Conservation (phyloP, 495 filamentous ascomycete species). For the Letharia lupina region DNA sequence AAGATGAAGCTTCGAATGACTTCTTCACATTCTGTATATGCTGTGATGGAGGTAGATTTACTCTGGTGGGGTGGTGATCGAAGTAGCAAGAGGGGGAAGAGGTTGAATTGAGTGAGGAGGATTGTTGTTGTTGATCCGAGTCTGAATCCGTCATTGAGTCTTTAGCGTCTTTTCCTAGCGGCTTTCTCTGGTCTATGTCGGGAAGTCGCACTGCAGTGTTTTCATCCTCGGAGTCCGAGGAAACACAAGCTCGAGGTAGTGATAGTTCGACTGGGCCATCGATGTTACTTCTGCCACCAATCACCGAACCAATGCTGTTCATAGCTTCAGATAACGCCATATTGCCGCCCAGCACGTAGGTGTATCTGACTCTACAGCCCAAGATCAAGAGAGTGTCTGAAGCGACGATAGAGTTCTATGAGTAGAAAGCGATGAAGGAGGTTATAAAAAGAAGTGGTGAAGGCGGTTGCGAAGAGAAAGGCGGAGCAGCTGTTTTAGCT, state of each 20-base stretch:
- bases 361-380: neutral
- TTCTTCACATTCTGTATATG: neutral
- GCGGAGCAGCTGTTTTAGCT: neutral
- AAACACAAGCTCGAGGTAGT: neutral
- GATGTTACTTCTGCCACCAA: neutral
- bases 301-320: neutral
- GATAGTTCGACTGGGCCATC: neutral
- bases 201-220: slow-evolving; percentile 8
- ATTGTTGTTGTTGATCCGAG: slow-evolving; percentile 9
- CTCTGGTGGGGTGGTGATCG: neutral
- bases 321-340: neutral
- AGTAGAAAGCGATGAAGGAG: neutral
- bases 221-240: neutral
- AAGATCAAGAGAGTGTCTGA: neutral
- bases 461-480: neutral
- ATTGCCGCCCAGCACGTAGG: neutral
- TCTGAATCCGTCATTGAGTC: neutral
- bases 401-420: neutral
- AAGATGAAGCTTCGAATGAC: neutral
- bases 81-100: neutral
- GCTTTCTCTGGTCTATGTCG: neutral
- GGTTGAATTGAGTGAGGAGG: neutral
- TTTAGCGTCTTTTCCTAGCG: slow-evolving; percentile 10
- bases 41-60: neutral
- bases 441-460: neutral